Percentiles rank a stretch among this genome's conserved stretches.
Conservation (phyloP, 495 filamentous ascomycete species). For the Daldinia caldariorum region DNA sequence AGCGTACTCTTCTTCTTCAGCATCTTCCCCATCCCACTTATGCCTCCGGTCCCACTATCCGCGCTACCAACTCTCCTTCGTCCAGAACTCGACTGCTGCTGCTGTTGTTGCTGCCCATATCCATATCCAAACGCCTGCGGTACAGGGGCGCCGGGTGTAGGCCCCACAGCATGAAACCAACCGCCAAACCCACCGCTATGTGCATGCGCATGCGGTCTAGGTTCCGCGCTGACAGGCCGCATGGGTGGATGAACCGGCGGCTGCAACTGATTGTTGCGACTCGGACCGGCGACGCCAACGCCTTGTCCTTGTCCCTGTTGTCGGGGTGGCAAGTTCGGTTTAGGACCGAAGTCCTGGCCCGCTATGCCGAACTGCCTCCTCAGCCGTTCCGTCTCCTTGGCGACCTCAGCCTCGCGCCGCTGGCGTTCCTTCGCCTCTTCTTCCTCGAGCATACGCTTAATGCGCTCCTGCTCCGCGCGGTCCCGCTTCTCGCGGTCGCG, state of each 20-base stretch:
- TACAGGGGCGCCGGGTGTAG: constrained; percentile 13
- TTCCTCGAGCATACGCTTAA: constrained; percentile 78
- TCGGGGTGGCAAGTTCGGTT: constrained; percentile 42
- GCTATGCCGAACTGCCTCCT: constrained; percentile 73
- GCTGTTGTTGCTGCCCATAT: constrained; percentile 9
- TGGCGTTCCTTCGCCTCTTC: constrained; percentile 78
- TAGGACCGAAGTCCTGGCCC: constrained; percentile 52
- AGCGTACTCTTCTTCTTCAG: constrained; percentile 48
- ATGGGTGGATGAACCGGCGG: constrained; percentile 48
- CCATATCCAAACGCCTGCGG: constrained; percentile 11
- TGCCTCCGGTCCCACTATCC: constrained; percentile 17
- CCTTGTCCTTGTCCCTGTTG: neutral
- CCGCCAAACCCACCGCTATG: constrained; percentile 27
- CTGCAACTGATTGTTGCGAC: constrained; percentile 19
- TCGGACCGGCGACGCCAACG: constrained; percentile 16
- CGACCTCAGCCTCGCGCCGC: constrained; percentile 75
- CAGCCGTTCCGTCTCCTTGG: constrained; percentile 85
- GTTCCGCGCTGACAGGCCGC: constrained; percentile 56
- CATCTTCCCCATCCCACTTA: constrained; percentile 23
- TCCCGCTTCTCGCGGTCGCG: constrained; percentile 65
- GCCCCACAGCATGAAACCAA: constrained; percentile 39
- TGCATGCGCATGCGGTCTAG: constrained; percentile 36
- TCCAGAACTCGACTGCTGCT: constrained; percentile 12
- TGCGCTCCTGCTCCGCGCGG: constrained; percentile 71
- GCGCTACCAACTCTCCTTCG: constrained; percentile 39